Conservation (phyloP, 192 early-diverging fungal genomes). For the Oehlia diaphana region DNA sequence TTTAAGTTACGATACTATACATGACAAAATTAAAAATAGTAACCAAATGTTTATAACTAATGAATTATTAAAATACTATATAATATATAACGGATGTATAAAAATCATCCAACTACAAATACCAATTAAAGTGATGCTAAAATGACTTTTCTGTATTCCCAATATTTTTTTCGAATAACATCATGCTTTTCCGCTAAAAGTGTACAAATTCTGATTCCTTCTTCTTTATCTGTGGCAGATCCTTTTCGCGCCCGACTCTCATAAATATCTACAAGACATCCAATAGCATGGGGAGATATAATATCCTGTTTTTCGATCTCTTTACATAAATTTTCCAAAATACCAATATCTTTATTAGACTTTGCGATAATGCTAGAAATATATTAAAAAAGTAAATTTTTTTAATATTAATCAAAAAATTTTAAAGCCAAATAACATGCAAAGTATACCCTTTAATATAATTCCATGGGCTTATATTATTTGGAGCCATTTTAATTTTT, state of each 20-base stretch:
- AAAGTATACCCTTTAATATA: slow-evolving; percentile 74
- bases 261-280: slow-evolving; percentile 48
- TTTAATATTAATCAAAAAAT: not conserved
- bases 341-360: slow-evolving; percentile 31
- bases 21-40: too few species aligned
- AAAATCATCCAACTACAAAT: too few species aligned
- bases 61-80: too few species aligned
- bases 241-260: slow-evolving; percentile 42
- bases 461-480: slow-evolving; percentile 92
- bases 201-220: slow-evolving; percentile 49
- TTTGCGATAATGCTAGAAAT: slow-evolving; percentile 43
- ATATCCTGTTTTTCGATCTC: slow-evolving; percentile 36
- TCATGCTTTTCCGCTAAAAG: slow-evolving; percentile 59
- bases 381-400: not conserved
- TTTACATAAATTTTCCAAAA: slow-evolving; percentile 46
- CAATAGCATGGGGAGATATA: slow-evolving; percentile 43
- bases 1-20: too few species aligned
- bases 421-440: not conserved
- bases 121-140: not conserved
- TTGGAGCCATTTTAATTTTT: slow-evolving; percentile 78
- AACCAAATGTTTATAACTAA: too few species aligned
- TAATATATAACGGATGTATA: too few species aligned
- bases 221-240: slow-evolving; percentile 36
- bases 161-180: slow-evolving; percentile 65
- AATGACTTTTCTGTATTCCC: slow-evolving; percentile 53